Percentiles rank a stretch among this genome's conserved stretches.
Evolutionary conservation across 305 asterid species (phyloP).

Genomic region (Coffea humblotiana): DNA sequence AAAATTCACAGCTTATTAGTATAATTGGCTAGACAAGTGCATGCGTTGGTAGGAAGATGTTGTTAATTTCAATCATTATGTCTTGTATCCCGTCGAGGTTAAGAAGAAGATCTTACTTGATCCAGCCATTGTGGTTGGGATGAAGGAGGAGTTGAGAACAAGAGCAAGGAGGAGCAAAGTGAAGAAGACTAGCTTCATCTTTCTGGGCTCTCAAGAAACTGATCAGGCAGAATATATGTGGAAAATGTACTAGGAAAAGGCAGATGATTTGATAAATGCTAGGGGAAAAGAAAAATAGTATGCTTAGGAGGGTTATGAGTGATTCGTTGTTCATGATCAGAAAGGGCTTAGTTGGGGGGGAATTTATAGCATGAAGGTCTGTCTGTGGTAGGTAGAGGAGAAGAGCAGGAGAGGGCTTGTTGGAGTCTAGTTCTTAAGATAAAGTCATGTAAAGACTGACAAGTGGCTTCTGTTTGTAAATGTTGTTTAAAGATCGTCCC

Average conservation of each 20-base stretch:
- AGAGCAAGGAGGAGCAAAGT: slow-evolving; percentile 38
- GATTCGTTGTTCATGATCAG: background rate
- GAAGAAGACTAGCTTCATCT: slow-evolving; percentile 41
- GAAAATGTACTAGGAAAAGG: background rate
- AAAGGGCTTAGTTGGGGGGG: slow-evolving; percentile 6
- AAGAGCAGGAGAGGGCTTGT: background rate
- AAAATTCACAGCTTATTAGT: no score
- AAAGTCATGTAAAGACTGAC: slow-evolving; percentile 27
- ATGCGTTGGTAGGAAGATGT: background rate
- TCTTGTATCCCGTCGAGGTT: no score
- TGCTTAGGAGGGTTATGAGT: background rate
- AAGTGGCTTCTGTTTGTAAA: background rate
- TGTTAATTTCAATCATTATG: no score
- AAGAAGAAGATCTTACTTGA: slow-evolving; percentile 33
- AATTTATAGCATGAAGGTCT: slow-evolving; percentile 17
- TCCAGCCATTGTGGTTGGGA: slow-evolving; percentile 39
- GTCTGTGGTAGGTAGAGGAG: slow-evolving; percentile 20
- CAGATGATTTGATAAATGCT: background rate
- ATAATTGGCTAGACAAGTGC: background rate
- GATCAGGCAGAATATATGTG: background rate
- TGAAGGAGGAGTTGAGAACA: slow-evolving; percentile 40
- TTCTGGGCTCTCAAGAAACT: slow-evolving; percentile 4
- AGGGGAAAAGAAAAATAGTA: background rate
- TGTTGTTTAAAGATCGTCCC: no score
- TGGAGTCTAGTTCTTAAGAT: background rate